Percentiles rank a stretch among this genome's conserved stretches.
Evolutionary conservation across 116 monocot genomes (phyloP).

Genomic region (Cymodocea nodosa): DNA sequence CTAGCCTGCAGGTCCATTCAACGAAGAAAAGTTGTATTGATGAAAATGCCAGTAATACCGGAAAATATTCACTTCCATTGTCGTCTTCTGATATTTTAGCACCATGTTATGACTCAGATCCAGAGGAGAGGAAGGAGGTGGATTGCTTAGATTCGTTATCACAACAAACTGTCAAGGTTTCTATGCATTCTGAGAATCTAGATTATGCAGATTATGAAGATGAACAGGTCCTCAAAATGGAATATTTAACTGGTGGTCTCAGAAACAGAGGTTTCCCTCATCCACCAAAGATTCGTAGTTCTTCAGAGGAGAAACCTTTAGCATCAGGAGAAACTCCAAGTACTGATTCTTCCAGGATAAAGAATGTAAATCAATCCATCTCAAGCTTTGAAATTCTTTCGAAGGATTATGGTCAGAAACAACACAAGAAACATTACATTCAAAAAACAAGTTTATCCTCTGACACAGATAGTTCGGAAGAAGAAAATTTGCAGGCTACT

Average conservation of each 20-base stretch:
- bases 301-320: not conserved
- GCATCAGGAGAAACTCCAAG: constrained; percentile 8
- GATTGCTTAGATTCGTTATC: not conserved
- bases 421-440: not conserved
- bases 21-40: constrained; percentile 4
- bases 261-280: constrained; percentile 30
- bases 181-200: not conserved
- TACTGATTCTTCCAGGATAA: no score
- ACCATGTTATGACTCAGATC: constrained; percentile 40
- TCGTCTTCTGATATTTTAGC: constrained; percentile 19
- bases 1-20: constrained; percentile 11
- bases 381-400: constrained; percentile 7
- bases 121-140: constrained; percentile 16
- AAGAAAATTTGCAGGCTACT: no score
- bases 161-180: not conserved
- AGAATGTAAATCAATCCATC: not conserved
- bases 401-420: constrained; percentile 4
- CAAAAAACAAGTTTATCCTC: constrained; percentile 9
- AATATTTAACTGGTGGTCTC: constrained; percentile 61
- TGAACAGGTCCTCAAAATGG: constrained; percentile 22
- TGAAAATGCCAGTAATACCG: constrained; percentile 4
- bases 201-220: constrained; percentile 11
- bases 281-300: constrained; percentile 31
- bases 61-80: constrained; percentile 7
- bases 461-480: constrained; percentile 11